Evolutionary conservation across 2,329 filamentous ascomycete species (phyloP).

Genomic region (Colletotrichum ledebouriae): DNA sequence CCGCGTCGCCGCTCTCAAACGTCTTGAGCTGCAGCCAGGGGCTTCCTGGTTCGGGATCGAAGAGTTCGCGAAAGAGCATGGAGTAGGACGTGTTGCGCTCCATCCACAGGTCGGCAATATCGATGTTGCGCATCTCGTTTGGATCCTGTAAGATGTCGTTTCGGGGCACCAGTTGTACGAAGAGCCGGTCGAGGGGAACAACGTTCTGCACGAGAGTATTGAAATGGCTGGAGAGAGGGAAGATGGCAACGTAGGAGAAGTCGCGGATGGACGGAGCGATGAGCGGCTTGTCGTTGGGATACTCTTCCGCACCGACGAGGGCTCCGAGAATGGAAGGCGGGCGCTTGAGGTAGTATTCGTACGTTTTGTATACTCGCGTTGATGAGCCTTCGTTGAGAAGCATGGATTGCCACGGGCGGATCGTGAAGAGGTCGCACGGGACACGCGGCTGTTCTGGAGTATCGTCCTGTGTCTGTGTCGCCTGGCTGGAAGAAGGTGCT

Average conservation of each 20-base stretch:
- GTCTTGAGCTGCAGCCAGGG: conserved; percentile 58
- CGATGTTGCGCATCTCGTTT: conserved; percentile 55
- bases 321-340: conserved; percentile 73
- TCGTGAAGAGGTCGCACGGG: conserved; percentile 63
- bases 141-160: conserved; percentile 51
- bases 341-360: conserved; percentile 77
- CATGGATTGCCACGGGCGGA: conserved; percentile 74
- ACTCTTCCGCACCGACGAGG: conserved; percentile 59
- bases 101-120: conserved; percentile 63
- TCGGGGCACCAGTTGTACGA: conserved; percentile 62
- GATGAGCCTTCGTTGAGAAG: conserved; percentile 83
- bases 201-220: conserved; percentile 62
- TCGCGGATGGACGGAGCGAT: conserved; percentile 60
- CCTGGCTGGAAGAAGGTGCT: background rate
- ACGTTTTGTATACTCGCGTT: conserved; percentile 76
- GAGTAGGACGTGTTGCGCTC: conserved; percentile 66
- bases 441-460: conserved; percentile 21
- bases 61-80: conserved; percentile 58
- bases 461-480: background rate
- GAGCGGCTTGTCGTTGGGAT: conserved; percentile 52
- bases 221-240: conserved; percentile 75
- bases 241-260: conserved; percentile 74
- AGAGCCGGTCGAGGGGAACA: conserved; percentile 65
- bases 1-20: conserved; percentile 65
- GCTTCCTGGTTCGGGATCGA: conserved; percentile 47